Conservation (phyloP, 2,329 filamentous ascomycete species). For the Beauveria pseudobassiana region DNA sequence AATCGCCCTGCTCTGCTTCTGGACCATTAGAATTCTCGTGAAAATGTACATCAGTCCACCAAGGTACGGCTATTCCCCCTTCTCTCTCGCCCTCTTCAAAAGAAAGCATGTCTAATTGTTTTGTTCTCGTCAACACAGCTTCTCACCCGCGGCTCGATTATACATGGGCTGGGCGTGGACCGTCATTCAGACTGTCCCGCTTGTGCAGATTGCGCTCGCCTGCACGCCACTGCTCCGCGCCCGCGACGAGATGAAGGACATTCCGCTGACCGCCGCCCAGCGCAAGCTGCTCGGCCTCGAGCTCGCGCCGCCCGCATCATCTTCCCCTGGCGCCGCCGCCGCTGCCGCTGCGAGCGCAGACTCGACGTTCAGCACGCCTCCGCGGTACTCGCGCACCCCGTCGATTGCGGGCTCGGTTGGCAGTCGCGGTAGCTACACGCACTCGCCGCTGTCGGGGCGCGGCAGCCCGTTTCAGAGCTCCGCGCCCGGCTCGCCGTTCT, state of each 20-base stretch:
- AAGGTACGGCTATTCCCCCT: slow-evolving; percentile 27
- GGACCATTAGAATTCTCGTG: slow-evolving; percentile 27
- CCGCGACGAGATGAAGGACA: slow-evolving; percentile 75
- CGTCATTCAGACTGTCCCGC: slow-evolving; percentile 46
- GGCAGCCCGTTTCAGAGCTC: slow-evolving; percentile 38
- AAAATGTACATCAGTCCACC: slow-evolving; percentile 29
- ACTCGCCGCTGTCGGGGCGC: slow-evolving; percentile 50
- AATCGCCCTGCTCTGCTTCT: slow-evolving; percentile 34
- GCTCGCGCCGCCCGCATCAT: slow-evolving; percentile 49
- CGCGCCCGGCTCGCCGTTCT: slow-evolving; percentile 39
- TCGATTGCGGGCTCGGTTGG: slow-evolving; percentile 56
- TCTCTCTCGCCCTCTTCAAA: not conserved
- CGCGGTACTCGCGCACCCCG: slow-evolving; percentile 72
- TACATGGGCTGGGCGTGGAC: slow-evolving; percentile 40
- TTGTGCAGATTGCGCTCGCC: slow-evolving; percentile 65
- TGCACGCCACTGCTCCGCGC: slow-evolving; percentile 64
- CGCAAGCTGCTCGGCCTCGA: slow-evolving; percentile 76
- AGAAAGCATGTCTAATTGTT: not conserved
- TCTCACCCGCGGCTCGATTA: slow-evolving; percentile 23
- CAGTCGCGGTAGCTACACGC: slow-evolving; percentile 48
- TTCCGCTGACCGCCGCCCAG: slow-evolving; percentile 71
- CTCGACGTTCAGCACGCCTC: slow-evolving; percentile 70
- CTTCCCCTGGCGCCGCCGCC: slow-evolving; percentile 41
- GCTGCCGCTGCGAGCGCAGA: not conserved
- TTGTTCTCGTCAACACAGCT: slow-evolving; percentile 18